Evolutionary conservation across 371 early-diverging fungal genomes (phyloP).

Genomic region (Apophysomyces elegans): DNA sequence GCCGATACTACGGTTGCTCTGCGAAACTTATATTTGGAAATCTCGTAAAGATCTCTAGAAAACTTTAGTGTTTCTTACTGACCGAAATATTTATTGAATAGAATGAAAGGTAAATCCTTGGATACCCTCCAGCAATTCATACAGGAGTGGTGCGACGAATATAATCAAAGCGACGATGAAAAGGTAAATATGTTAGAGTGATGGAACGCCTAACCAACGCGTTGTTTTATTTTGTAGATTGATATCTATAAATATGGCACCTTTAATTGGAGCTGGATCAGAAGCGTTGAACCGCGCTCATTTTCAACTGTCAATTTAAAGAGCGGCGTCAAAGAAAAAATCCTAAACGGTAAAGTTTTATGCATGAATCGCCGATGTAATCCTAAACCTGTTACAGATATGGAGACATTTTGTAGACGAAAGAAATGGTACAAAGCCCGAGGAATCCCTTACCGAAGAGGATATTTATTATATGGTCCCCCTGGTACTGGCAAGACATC

Average conservation of each 20-base stretch:
- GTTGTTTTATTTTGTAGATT: constrained; percentile 14
- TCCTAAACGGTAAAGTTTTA: constrained; percentile 27
- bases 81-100: constrained; percentile 14
- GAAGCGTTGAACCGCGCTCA: constrained; percentile 32
- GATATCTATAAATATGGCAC: constrained; percentile 23
- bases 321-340: constrained; percentile 36
- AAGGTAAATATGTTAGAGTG: constrained; percentile 2
- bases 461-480: constrained; percentile 67
- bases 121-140: constrained; percentile 29
- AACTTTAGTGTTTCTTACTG: background rate
- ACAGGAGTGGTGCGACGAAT: constrained; percentile 40
- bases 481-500: constrained; percentile 73
- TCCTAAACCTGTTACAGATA: constrained; percentile 20
- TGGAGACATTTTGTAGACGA: constrained; percentile 34
- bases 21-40: constrained; percentile 19
- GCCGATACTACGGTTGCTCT: background rate
- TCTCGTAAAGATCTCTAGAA: constrained; percentile 21
- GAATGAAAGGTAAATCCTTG: constrained; percentile 29
- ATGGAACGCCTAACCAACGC: background rate
- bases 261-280: constrained; percentile 17
- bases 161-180: constrained; percentile 19
- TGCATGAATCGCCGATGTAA: no score
- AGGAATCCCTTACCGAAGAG: constrained; percentile 92
- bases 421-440: constrained; percentile 82
- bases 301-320: constrained; percentile 34